These are phyloP conservation scores for Calendula officinalis DNA, from an alignment of 129 eudicot species.

Conservation along the genomic window DNA sequence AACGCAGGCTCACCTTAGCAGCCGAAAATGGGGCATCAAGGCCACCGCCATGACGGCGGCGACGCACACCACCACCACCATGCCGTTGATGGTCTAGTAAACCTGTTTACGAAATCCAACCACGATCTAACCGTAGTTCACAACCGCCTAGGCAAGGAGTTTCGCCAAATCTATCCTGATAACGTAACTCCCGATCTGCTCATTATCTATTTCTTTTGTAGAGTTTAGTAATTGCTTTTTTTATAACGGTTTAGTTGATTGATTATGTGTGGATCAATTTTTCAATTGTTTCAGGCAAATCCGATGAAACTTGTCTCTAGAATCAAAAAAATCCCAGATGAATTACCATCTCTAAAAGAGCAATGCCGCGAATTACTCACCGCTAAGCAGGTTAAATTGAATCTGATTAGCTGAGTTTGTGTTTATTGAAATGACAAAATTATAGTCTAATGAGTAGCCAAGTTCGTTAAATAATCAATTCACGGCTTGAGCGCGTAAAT, in stretches of 20 bases:
- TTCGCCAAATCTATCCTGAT: conserved; percentile 66
- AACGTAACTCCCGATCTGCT: conserved; percentile 53
- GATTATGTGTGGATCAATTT: not conserved
- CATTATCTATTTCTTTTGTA: not conserved
- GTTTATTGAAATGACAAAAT: no score
- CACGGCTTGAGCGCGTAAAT: not conserved
- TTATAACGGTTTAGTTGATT: not conserved
- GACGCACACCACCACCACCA: conserved; percentile 41
- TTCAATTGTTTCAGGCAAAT: conserved; percentile 49
- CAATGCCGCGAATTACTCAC: conserved; percentile 84
- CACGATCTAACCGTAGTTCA: conserved; percentile 59
- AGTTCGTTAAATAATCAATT: not conserved
- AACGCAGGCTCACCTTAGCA: no score
- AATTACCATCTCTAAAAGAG: conserved; percentile 57
- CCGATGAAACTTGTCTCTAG: conserved; percentile 85
- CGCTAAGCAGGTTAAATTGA: conserved; percentile 67
- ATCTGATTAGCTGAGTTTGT: no score
- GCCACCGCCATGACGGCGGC: conserved; percentile 2
- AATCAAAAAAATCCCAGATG: conserved; percentile 77
- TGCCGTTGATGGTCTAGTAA: conserved; percentile 52
- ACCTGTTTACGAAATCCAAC: conserved; percentile 55
- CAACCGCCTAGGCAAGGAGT: conserved; percentile 59
- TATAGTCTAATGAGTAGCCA: no score
- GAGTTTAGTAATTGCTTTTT: not conserved
- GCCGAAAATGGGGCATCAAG: conserved; percentile 21